Conservation (phyloP, 176 grass and related monocot species). For the Puya raimondii region DNA sequence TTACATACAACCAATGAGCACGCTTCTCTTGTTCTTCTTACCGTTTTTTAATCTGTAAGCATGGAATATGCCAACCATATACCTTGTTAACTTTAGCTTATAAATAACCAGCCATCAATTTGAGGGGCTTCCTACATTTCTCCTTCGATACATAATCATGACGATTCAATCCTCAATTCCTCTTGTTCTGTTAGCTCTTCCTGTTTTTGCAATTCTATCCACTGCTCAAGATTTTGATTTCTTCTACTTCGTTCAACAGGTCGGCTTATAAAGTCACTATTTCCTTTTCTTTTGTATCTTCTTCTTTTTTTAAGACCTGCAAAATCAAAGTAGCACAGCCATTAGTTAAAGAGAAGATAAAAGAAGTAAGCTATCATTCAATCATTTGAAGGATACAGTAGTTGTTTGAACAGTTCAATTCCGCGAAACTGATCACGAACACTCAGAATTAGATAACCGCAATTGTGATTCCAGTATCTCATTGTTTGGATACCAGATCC, state of each 20-base stretch:
- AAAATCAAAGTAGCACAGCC: too few species aligned
- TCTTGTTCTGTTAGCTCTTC: conserved; percentile 18
- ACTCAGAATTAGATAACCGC: too few species aligned
- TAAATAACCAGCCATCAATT: neutral
- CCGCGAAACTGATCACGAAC: neutral
- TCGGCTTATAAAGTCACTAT: neutral
- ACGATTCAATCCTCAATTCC: conserved; percentile 30
- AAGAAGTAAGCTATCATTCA: too few species aligned
- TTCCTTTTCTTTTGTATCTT: neutral
- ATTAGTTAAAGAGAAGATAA: too few species aligned
- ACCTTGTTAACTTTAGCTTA: neutral
- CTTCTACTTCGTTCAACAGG: conserved; percentile 93
- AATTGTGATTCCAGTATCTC: too few species aligned
- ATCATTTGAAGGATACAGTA: too few species aligned
- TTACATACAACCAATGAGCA: too few species aligned
- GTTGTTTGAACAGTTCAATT: neutral
- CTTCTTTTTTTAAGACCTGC: neutral
- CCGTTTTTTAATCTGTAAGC: neutral
- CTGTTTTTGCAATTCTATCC: conserved; percentile 30
- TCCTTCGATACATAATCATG: neutral
- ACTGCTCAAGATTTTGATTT: conserved; percentile 60
- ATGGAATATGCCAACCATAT: neutral
- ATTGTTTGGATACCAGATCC: too few species aligned
- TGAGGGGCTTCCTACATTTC: neutral
- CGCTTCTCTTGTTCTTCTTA: neutral